A percentile compares a stretch with the other conserved stretches of the same genome.
These are phyloP conservation scores for Colletotrichum sp. DNA, from an alignment of 2,329 filamentous ascomycete species.

Conservation along the genomic window DNA sequence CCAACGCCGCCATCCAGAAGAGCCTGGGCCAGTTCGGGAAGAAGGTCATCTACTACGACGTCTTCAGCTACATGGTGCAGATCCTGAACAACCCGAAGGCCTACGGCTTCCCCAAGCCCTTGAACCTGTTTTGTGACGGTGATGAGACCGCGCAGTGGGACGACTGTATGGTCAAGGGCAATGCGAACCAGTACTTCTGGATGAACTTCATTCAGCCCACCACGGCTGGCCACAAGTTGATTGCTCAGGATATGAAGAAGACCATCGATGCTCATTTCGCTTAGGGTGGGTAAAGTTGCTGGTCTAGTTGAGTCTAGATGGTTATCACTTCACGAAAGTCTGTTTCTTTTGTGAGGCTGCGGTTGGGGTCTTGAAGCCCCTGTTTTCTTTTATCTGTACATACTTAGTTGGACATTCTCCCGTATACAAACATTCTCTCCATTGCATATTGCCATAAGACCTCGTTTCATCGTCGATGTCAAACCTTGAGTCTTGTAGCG, in stretches of 20 bases:
- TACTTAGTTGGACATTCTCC: not conserved
- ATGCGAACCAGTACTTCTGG: conserved; percentile 1
- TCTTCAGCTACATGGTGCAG: not conserved
- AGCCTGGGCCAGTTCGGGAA: not conserved
- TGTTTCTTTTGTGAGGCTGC: fast-evolving
- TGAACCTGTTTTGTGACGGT: not conserved
- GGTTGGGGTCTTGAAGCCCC: not conserved
- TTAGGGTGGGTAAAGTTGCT: fast-evolving
- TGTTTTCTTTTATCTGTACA: not conserved
- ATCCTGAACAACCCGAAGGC: not conserved
- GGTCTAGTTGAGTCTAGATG: fast-evolving
- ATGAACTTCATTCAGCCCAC: conserved; percentile 8
- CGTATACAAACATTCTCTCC: not conserved
- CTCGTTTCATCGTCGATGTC: fast-evolving
- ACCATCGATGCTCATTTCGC: not conserved
- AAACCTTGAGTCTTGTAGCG: not conserved
- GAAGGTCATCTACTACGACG: not conserved
- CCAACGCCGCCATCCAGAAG: not conserved
- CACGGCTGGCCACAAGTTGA: not conserved
- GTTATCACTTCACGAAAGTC: not conserved
- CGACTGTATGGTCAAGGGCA: not conserved
- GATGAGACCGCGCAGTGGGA: not conserved
- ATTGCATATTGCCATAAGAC: fast-evolving
- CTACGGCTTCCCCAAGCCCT: not conserved
- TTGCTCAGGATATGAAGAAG: not conserved